These are phyloP conservation scores for Cytospora leucostoma DNA, from an alignment of 2,329 filamentous ascomycete genomes.

Conservation along the genomic window DNA sequence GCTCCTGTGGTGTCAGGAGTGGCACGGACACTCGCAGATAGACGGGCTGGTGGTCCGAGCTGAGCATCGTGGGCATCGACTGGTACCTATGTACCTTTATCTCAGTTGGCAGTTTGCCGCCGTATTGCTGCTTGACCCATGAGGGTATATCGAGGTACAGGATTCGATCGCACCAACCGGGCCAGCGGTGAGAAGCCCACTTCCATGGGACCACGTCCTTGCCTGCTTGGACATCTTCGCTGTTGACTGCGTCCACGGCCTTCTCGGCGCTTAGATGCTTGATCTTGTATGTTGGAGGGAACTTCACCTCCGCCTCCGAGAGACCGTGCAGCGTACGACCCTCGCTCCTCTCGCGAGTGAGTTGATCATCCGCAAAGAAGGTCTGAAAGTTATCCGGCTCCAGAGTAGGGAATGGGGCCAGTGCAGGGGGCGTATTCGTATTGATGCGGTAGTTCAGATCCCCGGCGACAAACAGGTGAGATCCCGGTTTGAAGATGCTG, in stretches of 20 bases:
- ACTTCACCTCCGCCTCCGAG: constrained; percentile 70
- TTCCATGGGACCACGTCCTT: constrained; percentile 55
- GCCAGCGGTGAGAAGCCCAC: constrained; percentile 83
- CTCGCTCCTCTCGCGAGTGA: constrained; percentile 68
- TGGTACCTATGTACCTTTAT: constrained; percentile 67
- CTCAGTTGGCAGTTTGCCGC: constrained; percentile 25
- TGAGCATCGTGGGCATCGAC: constrained; percentile 75
- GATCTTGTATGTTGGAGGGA: constrained; percentile 96
- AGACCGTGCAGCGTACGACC: constrained; percentile 77
- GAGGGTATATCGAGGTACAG: constrained; percentile 68
- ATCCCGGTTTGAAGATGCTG: constrained; percentile 72
- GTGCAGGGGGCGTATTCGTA: constrained; percentile 60
- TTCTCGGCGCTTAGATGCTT: constrained; percentile 44
- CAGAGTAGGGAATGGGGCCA: constrained; percentile 64
- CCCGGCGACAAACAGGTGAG: constrained; percentile 82
- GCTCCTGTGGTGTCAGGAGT: constrained; percentile 47
- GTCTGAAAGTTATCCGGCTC: constrained; percentile 62
- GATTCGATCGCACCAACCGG: constrained; percentile 91
- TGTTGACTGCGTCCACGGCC: constrained; percentile 35
- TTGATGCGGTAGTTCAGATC: constrained; percentile 95
- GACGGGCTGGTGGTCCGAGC: constrained; percentile 86
- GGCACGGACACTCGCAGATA: constrained; percentile 70
- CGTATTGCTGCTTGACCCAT: constrained; percentile 45
- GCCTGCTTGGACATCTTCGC: constrained; percentile 28
- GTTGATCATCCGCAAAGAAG: constrained; percentile 76